These are phyloP conservation scores for Aethionema arabicum DNA, from an alignment of 345 rosid genomes.

Conservation along the genomic window DNA sequence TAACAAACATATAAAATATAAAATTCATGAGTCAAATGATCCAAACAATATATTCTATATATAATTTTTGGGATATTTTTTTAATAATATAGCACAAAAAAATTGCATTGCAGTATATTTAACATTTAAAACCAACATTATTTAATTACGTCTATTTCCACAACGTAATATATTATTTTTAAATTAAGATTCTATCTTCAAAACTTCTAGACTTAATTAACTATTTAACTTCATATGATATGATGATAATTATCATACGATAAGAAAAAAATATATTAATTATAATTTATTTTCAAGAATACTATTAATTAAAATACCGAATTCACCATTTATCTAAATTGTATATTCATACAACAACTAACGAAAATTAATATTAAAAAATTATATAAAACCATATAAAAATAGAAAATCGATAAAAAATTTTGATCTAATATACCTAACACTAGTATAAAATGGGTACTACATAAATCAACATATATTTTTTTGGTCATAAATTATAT, in stretches of 20 bases:
- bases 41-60: not conserved
- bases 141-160: not conserved
- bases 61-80: not conserved
- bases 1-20: not conserved
- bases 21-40: not conserved
- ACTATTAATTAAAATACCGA: no score
- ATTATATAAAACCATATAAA: no score
- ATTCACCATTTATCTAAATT: no score
- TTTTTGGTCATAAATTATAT: no score
- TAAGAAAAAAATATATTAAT: not conserved
- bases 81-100: not conserved
- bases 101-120: constrained; percentile 5
- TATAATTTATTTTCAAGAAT: no score
- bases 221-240: not conserved
- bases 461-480: no score
- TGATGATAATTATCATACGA: constrained; percentile 8
- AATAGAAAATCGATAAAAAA: no score
- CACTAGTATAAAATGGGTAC: no score
- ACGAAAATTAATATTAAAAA: no score
- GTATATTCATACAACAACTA: no score
- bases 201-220: not conserved
- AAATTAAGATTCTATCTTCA: no score
- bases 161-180: not conserved
- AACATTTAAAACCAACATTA: constrained; percentile 1
- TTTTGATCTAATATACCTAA: no score